Percentiles rank a stretch among this genome's conserved stretches.
phyloP scores from a whole-genome alignment of 2,329 filamentous ascomycete genomes.

The Diaporthe velutina region DNA sequence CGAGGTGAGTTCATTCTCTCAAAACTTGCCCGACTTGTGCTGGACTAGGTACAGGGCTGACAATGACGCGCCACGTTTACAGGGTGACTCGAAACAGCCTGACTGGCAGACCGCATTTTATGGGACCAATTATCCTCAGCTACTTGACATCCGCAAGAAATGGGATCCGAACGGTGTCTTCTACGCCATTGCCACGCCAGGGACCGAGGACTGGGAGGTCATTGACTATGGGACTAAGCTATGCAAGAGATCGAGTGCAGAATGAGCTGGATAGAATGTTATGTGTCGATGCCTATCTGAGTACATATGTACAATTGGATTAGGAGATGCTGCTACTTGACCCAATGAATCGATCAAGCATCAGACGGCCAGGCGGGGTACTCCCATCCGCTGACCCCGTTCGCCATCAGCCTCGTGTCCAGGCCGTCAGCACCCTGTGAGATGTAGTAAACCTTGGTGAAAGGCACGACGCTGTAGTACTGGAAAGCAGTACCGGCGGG shows the following conservation, averaged over 20 bases:
- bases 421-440: constrained; percentile 38
- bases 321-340: too few species aligned
- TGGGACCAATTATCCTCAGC: constrained; percentile 18
- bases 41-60: neutral
- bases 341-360: neutral
- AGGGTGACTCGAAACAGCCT: constrained; percentile 50
- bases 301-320: neutral
- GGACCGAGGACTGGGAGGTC: constrained; percentile 47
- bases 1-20: constrained; percentile 47
- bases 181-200: constrained; percentile 44
- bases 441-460: constrained; percentile 42
- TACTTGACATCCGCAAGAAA: constrained; percentile 45
- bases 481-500: constrained; percentile 36
- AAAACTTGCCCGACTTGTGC: neutral
- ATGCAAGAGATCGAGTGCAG: constrained; percentile 38
- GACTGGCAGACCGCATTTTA: constrained; percentile 26
- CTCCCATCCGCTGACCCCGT: constrained; percentile 28
- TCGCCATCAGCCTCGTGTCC: constrained; percentile 37
- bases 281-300: neutral
- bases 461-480: constrained; percentile 38
- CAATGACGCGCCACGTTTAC: neutral
- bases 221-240: constrained; percentile 47
- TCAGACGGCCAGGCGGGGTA: constrained; percentile 30
- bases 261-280: too few species aligned
- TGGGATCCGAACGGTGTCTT: constrained; percentile 45